A percentile compares a stretch with the other conserved stretches of the same genome.
Conservation (phyloP, 345 rosid genomes). For the Mangifera indica region DNA sequence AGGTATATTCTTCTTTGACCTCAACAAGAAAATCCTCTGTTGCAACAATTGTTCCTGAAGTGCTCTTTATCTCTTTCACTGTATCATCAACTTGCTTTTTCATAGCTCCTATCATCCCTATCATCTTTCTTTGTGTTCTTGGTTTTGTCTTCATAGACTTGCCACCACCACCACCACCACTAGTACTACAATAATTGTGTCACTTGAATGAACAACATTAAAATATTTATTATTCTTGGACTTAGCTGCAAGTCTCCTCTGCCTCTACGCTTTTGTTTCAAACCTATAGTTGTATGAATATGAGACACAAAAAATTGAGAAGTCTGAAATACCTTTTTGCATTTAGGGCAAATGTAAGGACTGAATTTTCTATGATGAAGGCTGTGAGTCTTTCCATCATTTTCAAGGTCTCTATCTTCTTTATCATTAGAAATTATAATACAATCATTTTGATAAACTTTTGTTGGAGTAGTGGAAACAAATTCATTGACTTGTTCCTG, state of each 20-base stretch:
- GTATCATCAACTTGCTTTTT: neutral
- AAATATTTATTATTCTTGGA: neutral
- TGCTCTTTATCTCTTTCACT: neutral
- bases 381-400: neutral
- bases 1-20: neutral
- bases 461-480: neutral
- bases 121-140: neutral
- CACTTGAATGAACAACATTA: neutral
- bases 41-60: neutral
- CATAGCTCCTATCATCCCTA: neutral
- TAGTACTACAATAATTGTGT: neutral
- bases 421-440: neutral
- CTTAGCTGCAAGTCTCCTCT: neutral
- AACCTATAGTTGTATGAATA: too few species aligned
- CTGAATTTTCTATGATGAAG: neutral
- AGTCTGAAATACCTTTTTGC: neutral
- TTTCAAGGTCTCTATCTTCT: neutral
- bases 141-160: too few species aligned
- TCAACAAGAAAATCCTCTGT: neutral
- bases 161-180: too few species aligned
- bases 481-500: neutral
- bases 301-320: neutral
- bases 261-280: neutral
- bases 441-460: neutral
- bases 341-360: slow-evolving; percentile 12